phyloP scores from a whole-genome alignment of 345 rosid species.

The Citrus maxima region DNA sequence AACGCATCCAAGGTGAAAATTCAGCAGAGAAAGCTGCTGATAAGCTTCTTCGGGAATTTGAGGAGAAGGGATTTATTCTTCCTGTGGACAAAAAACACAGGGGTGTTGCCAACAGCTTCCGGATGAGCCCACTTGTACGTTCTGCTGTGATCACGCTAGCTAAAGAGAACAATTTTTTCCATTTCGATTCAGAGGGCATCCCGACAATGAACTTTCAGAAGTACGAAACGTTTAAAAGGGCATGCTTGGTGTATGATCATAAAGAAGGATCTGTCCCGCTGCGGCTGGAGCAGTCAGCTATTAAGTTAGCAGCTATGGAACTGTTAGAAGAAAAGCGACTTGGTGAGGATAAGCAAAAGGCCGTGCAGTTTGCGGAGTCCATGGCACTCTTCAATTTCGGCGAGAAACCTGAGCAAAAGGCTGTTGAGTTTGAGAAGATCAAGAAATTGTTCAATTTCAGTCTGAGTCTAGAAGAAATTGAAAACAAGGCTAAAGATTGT shows the following conservation, averaged over 20 bases:
- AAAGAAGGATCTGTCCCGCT: neutral
- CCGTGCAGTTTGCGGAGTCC: no score
- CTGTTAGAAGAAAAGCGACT: no score
- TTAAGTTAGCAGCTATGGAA: neutral
- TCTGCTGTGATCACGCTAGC: constrained; percentile 37
- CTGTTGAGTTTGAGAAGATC: no score
- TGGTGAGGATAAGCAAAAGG: no score
- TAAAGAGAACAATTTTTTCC: constrained; percentile 12
- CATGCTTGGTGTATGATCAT: constrained; percentile 37
- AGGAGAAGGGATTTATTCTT: constrained; percentile 26
- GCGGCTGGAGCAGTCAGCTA: neutral
- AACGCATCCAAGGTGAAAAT: neutral
- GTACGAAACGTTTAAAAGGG: constrained; percentile 13
- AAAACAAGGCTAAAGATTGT: neutral
- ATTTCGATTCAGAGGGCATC: constrained; percentile 14
- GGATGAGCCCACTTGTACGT: constrained; percentile 43
- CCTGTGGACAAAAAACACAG: constrained; percentile 30
- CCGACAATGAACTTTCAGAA: constrained; percentile 15
- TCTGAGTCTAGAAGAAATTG: neutral
- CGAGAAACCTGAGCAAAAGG: no score
- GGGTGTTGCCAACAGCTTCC: constrained; percentile 24
- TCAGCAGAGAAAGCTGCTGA: constrained; percentile 14
- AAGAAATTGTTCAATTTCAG: no score
- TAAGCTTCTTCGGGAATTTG: constrained; percentile 14
- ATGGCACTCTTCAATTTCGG: no score